Evolutionary conservation across 345 rosid genomes (phyloP), one percentile per base, ranked within the genome.

Genomic region (Durio zibethinus): DNA sequence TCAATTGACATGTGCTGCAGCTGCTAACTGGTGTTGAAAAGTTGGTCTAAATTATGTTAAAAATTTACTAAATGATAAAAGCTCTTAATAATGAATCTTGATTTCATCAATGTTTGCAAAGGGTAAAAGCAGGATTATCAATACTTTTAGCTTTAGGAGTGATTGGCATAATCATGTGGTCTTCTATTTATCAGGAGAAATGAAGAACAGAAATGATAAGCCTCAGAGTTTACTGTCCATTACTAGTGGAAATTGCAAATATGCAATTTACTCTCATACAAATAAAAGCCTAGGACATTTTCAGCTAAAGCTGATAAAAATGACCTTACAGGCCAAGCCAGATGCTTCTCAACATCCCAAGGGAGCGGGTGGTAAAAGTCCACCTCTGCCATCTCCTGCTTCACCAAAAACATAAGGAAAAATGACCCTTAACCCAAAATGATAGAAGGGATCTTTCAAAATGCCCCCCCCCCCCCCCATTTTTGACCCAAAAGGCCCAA

Each of bases 281-380:
- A 2, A 66, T 35, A 56, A 38, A n/a, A 48, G 50, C 31, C 33
- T 47, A 4, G 20, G 20, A 36, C 75, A 71, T 47, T n/a, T 43
- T 62, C 79, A 78, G 74, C 79, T 45, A 35, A 50, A 66, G 81
- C 85, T 57, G 76, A 66, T 54, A 23, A 50, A 67, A 60, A 53
- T 75, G 48, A 72, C 35, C 74, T 72, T 33, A 77, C 72, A 61
- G 33, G 1, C 77, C 47, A 31, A 45, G 52, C 59, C 52, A 54
- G 16, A 25, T 29, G 66, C 76, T 47, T 76, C 77, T 38, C 6
- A 4, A 3, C 52, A 53, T 66, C 50, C 63, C 18, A 43, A 60
- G 47, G 47, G 66, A 68, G 90, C 88, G 90, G 90, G 90, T 80
- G 84, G 88, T 78, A 20, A 79, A 70, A 83, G 73, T 68, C 89